Evolutionary conservation across 768 basidiomycete species (phyloP).

Genomic region (Phanerochaete carnosa): DNA sequence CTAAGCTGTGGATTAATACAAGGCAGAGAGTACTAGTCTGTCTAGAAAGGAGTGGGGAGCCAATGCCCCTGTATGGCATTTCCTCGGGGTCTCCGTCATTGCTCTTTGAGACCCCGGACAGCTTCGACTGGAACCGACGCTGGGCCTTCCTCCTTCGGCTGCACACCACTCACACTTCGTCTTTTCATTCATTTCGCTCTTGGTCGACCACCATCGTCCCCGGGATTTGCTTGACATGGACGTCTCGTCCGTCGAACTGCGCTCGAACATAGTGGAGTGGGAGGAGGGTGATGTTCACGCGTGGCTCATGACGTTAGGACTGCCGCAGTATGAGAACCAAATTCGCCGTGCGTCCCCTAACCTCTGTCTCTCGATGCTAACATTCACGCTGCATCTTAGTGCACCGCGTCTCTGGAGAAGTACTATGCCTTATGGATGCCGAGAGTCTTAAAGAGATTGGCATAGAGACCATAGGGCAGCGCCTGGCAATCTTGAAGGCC

Average conservation of each 20-base stretch:
- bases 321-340: slow-evolving; percentile 80
- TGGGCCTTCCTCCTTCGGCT: slow-evolving; percentile 3
- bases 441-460: slow-evolving; percentile 85
- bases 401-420: slow-evolving; percentile 90
- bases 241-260: slow-evolving; percentile 25
- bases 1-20: too few species aligned
- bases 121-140: background rate
- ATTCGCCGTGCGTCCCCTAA: slow-evolving; percentile 60
- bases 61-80: too few species aligned
- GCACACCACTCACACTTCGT: background rate
- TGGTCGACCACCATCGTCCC: background rate
- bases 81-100: too few species aligned
- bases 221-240: slow-evolving; percentile 22
- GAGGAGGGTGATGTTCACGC: slow-evolving; percentile 73
- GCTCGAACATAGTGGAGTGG: slow-evolving; percentile 51
- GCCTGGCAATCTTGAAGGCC: slow-evolving; percentile 87
- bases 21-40: too few species aligned
- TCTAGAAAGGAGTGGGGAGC: too few species aligned
- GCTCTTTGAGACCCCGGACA: slow-evolving; percentile 1
- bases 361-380: background rate
- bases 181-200: background rate
- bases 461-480: slow-evolving; percentile 86
- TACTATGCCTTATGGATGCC: slow-evolving; percentile 79
- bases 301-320: slow-evolving; percentile 78
- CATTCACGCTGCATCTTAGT: slow-evolving; percentile 42